phyloP scores from a whole-genome alignment of 805 yeast genomes.

The Cyberlindnera samutprakarnensis region DNA sequence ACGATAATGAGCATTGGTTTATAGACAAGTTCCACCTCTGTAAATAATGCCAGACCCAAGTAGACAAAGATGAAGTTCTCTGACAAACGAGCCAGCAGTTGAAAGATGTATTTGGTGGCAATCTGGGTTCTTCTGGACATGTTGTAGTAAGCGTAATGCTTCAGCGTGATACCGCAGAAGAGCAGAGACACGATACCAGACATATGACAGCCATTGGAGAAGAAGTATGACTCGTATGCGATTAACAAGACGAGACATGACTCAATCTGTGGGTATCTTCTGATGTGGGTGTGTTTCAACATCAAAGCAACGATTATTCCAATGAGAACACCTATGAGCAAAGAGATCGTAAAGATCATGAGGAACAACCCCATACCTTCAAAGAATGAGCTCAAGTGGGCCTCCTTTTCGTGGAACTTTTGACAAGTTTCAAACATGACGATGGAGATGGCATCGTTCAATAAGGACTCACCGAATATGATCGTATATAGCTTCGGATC shows the following conservation, averaged over 20 bases:
- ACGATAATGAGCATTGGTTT: constrained; percentile 89
- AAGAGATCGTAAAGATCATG: constrained; percentile 87
- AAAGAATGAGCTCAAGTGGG: constrained; percentile 68
- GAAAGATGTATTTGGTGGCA: constrained; percentile 92
- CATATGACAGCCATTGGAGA: constrained; percentile 99
- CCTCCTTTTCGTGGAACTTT: constrained; percentile 83
- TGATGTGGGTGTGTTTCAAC: constrained; percentile 84
- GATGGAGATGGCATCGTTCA: constrained; percentile 96
- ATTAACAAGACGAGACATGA: constrained; percentile 84
- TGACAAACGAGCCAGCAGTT: constrained; percentile 86
- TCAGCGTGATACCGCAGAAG: constrained; percentile 94
- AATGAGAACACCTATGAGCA: constrained; percentile 79
- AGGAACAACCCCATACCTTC: constrained; percentile 91
- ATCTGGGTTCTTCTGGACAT: constrained; percentile 97
- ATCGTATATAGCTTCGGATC: constrained; percentile 97
- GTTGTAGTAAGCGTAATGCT: constrained; percentile 94
- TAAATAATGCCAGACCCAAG: constrained; percentile 86
- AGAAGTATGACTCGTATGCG: constrained; percentile 94
- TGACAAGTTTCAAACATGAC: constrained; percentile 99
- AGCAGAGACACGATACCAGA: constrained; percentile 93
- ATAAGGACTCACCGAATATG: constrained; percentile 90
- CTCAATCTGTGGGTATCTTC: constrained; percentile 96
- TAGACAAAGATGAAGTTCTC: constrained; percentile 97
- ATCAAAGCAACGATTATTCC: constrained; percentile 87
- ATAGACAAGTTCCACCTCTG: constrained; percentile 92